A percentile compares a stretch with the other conserved stretches of the same genome.
Evolutionary conservation across 2,329 filamentous ascomycete species (phyloP).

Genomic region (Gaeumannomyces tritici): DNA sequence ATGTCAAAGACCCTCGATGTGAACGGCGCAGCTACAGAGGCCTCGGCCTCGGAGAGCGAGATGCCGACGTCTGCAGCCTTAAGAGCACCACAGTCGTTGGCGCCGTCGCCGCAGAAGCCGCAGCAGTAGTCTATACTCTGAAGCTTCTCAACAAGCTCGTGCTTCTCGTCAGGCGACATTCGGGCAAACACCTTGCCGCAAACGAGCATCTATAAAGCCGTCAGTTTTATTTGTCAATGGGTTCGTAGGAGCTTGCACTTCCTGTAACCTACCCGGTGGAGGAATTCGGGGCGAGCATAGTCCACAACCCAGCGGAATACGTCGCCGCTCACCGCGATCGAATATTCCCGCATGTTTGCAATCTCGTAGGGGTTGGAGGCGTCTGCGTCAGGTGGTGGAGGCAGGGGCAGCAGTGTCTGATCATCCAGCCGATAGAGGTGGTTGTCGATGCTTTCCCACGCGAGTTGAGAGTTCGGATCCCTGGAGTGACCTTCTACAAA

Average conservation of each 20-base stretch:
- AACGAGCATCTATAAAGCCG: conserved; percentile 63
- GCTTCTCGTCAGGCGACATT: conserved; percentile 98
- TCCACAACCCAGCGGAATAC: conserved; percentile 96
- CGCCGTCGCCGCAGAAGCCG: conserved; percentile 94
- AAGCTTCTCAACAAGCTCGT: conserved; percentile 92
- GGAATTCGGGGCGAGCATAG: conserved; percentile 70
- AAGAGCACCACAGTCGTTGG: conserved; percentile 92
- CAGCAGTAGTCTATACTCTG: conserved; percentile 93
- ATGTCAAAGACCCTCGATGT: conserved; percentile 95
- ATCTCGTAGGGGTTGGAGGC: conserved; percentile 80
- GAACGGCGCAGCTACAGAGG: conserved; percentile 95
- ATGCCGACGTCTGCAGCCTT: conserved; percentile 98
- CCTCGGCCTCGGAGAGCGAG: conserved; percentile 92
- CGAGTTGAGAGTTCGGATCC: conserved; percentile 62
- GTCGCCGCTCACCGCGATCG: conserved; percentile 81
- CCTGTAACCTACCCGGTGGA: conserved; percentile 40
- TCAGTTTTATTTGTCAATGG: neutral
- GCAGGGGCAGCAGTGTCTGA: conserved; percentile 52
- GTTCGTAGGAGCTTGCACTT: neutral
- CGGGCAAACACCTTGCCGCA: conserved; percentile 88
- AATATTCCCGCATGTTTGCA: conserved; percentile 73
- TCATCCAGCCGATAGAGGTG: conserved; percentile 67
- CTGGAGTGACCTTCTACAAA: conserved; percentile 71
- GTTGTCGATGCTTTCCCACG: conserved; percentile 95
- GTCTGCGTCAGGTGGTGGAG: conserved; percentile 59